phyloP scores from a whole-genome alignment of 192 early-diverging fungal species.

The Linnemannia hyalina region DNA sequence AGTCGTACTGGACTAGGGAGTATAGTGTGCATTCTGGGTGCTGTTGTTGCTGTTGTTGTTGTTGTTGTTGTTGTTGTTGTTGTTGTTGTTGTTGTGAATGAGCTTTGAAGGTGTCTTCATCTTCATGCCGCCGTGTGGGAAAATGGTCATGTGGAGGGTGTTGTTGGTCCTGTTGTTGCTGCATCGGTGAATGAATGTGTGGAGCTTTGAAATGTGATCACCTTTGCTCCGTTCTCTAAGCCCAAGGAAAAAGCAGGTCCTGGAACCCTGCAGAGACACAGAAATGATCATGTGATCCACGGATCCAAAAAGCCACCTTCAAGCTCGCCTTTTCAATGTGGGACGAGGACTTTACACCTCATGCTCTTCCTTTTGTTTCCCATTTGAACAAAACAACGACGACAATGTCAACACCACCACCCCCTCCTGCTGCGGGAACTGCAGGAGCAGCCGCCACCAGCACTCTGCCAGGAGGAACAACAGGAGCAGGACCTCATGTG shows the following conservation, averaged over 20 bases:
- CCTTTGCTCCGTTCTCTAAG: background rate
- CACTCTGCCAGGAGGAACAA: background rate
- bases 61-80: background rate
- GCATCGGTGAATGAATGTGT: background rate
- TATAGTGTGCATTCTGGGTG: conserved; percentile 37
- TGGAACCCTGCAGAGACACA: background rate
- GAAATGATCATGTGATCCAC: background rate
- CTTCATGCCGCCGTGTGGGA: background rate
- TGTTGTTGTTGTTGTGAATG: background rate
- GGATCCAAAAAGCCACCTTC: background rate
- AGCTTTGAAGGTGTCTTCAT: background rate
- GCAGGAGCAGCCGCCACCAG: background rate
- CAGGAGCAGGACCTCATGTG: background rate
- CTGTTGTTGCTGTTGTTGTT: background rate
- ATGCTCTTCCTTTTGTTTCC: background rate
- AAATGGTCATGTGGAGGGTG: background rate
- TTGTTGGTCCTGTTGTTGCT: background rate
- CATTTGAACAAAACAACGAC: conserved; percentile 10
- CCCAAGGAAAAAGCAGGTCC: background rate
- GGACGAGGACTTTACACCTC: background rate
- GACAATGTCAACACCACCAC: conserved; percentile 17
- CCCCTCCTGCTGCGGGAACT: background rate
- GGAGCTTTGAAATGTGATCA: background rate
- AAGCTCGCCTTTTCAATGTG: background rate
- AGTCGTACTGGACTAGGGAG: conserved; percentile 53